Conservation (phyloP, 257 asterid species). For the Lithospermum erythrorhizon region DNA sequence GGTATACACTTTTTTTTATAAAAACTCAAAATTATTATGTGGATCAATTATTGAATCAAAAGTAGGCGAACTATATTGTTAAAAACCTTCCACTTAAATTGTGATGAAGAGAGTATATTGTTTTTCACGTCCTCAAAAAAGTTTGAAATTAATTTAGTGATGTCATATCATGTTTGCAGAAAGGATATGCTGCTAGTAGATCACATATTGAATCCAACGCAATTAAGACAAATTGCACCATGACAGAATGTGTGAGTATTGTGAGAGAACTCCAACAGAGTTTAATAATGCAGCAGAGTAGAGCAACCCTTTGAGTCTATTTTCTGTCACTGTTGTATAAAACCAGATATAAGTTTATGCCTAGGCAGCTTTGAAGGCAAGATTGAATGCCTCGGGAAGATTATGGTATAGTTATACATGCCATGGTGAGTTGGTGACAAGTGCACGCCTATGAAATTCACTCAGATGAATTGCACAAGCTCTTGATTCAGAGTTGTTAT, state of each 20-base stretch:
- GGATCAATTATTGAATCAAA: too few species aligned
- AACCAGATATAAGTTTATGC: neutral
- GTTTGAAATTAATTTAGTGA: neutral
- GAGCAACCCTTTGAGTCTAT: neutral
- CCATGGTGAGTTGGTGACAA: neutral
- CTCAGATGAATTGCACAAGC: too few species aligned
- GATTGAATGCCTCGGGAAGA: neutral
- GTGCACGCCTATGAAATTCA: too few species aligned
- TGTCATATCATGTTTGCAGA: constrained; percentile 24
- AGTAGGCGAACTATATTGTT: too few species aligned
- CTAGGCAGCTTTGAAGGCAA: neutral
- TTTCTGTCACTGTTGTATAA: neutral
- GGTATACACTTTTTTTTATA: too few species aligned
- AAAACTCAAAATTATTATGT: too few species aligned
- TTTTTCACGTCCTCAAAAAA: neutral
- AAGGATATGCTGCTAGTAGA: constrained; percentile 60
- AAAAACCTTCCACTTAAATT: too few species aligned
- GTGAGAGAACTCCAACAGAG: constrained; percentile 42
- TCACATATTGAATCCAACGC: constrained; percentile 73
- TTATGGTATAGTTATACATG: neutral
- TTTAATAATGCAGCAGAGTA: constrained; percentile 1
- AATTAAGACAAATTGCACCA: constrained; percentile 74
- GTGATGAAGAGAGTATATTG: too few species aligned
- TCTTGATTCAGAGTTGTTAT: too few species aligned
- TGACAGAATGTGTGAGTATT: constrained; percentile 58